Base-by-base conservation (phyloP, 805 yeast species). In the Candida vaughaniae region DNA sequence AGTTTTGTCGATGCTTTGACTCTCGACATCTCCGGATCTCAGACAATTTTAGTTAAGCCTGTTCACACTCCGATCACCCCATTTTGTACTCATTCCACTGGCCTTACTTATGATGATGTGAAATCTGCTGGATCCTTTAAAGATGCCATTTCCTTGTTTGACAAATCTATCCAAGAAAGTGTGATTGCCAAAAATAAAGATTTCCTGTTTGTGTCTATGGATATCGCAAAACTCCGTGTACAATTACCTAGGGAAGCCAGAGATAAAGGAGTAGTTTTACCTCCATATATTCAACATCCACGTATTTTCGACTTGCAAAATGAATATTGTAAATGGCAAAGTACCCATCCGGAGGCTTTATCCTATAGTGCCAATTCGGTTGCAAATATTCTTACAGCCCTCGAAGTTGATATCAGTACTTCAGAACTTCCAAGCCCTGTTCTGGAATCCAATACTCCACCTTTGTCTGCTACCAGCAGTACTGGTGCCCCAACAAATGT, bases 221-320 rank as follows among this genome's bases (percentile, higher is more conserved):
- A 79, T 51, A 70, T 82, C 8, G 80, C 83, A 82, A 82, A 82
- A 50, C 64, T 89, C 32, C 72, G 89, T 42, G 90, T 90, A 32
- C 83, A 82, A 52, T 62, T 90, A 23, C 83, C 85, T 9, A 72
- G 95, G 32, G 95, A 88, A 56, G 86, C 95, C 6, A 69, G 87
- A 27, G 95, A 86, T 53, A 78, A 83, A 54, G 73, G 77, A 8
- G 80, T 84, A 39, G 73, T 70, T 4, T 69, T 89, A 38, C 96
- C 96, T 0, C 69, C 75, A 4, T 86, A 82, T 55, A 62, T 90
- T 41, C 86, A 82, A 55, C 81, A 82, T 46, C 85, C 96, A 3
- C 70, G 80, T 29, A 73, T 83, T 16, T 88, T 86, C 60, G 95
- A 87, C 58, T 62, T 89, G 43, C 73, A 75, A 53, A 76, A 74